These are phyloP conservation scores for Mycena floridula DNA, from an alignment of 768 basidiomycete species.

Conservation along the genomic window DNA sequence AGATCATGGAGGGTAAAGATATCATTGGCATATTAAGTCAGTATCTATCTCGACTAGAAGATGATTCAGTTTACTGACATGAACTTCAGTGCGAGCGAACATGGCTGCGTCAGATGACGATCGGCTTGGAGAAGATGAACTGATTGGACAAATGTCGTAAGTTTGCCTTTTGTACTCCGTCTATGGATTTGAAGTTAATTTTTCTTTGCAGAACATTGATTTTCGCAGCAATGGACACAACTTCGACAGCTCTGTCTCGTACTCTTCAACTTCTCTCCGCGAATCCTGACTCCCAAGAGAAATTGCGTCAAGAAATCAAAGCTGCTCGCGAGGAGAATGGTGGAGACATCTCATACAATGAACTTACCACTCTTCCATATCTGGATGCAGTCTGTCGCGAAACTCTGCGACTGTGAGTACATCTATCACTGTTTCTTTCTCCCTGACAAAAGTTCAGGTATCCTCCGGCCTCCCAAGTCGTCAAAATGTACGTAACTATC, in stretches of 20 bases:
- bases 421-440: background rate
- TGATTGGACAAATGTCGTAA: constrained; percentile 20
- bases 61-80: background rate
- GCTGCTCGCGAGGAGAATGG: constrained; percentile 5
- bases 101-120: constrained; percentile 12
- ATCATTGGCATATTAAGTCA: constrained; percentile 27
- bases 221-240: constrained; percentile 21
- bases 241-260: constrained; percentile 15
- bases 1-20: constrained; percentile 23
- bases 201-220: constrained; percentile 12
- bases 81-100: constrained; percentile 15
- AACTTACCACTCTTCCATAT: constrained; percentile 12
- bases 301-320: constrained; percentile 17
- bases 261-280: constrained; percentile 15
- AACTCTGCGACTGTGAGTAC: constrained; percentile 14
- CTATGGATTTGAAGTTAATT: too few species aligned
- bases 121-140: constrained; percentile 15
- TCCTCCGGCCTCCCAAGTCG: constrained; percentile 9
- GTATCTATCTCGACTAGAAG: constrained; percentile 1
- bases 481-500: constrained; percentile 1
- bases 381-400: constrained; percentile 20
- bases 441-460: constrained; percentile 6
- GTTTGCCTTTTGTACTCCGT: too few species aligned
- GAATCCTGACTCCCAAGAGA: constrained; percentile 17
- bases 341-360: constrained; percentile 6